A percentile compares a stretch with the other conserved stretches of the same genome.
Evolutionary conservation across 352 stramenopile species (phyloP).

Genomic region (Aphanomyces astaci): DNA sequence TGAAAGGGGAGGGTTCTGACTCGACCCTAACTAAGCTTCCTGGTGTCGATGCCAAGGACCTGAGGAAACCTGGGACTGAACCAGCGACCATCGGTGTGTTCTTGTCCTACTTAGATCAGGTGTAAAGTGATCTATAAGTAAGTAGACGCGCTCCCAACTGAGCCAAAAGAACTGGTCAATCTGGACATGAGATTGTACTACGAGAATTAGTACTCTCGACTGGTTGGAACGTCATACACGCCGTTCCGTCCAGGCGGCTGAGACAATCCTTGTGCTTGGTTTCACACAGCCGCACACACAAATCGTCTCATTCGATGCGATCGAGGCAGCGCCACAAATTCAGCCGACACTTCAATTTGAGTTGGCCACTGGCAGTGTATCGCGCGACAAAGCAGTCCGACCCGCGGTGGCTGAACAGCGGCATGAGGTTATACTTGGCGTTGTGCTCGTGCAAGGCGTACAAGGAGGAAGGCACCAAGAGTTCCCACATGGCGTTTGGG

Average conservation of each 20-base stretch:
- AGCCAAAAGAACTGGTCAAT: no score
- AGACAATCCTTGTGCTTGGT: slow-evolving; percentile 1
- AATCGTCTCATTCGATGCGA: not conserved
- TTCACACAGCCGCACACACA: not conserved
- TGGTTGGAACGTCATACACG: not conserved
- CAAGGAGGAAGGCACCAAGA: not conserved
- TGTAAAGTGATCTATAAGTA: no score
- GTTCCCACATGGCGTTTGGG: not conserved
- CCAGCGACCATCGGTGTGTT: no score
- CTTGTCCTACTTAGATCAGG: no score
- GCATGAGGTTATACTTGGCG: not conserved
- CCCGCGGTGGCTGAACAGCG: not conserved
- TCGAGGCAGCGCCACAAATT: not conserved
- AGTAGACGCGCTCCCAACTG: no score
- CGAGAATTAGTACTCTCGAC: no score
- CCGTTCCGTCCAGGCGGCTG: not conserved
- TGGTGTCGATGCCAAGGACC: no score
- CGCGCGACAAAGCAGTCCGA: not conserved
- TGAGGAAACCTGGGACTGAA: no score
- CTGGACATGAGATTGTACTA: no score
- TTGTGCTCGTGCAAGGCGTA: not conserved
- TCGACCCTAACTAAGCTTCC: no score
- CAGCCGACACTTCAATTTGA: not conserved
- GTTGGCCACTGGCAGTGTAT: not conserved
- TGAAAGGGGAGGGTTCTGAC: no score